Percentiles rank a stretch among this genome's conserved stretches.
These are phyloP conservation scores for Ceratobasidium theobromae DNA, from an alignment of 1,284 basidiomycete genomes.

Conservation along the genomic window DNA sequence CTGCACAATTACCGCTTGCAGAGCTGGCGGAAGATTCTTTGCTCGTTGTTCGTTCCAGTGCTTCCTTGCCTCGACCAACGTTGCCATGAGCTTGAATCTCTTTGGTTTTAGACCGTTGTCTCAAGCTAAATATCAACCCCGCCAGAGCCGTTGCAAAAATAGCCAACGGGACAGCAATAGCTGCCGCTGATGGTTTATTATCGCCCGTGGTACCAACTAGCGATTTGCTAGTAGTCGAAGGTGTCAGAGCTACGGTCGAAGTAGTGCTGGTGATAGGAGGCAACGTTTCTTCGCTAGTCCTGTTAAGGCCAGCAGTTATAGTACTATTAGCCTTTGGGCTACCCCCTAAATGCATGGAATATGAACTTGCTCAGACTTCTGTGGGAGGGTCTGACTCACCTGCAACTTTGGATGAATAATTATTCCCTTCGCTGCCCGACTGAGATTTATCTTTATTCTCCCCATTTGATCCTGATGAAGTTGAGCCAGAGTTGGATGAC, in stretches of 20 bases:
- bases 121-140: slow-evolving; percentile 21
- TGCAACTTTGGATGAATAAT: too few species aligned
- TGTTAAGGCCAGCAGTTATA: neutral
- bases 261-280: neutral
- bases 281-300: neutral
- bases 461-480: too few species aligned
- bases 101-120: slow-evolving; percentile 21
- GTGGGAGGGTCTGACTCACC: neutral
- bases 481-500: too few species aligned
- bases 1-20: neutral
- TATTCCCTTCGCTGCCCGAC: too few species aligned
- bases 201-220: neutral
- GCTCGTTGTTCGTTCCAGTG: neutral
- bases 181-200: slow-evolving; percentile 24
- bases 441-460: too few species aligned
- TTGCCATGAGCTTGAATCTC: neutral
- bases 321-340: neutral
- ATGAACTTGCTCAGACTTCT: too few species aligned
- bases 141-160: slow-evolving; percentile 17
- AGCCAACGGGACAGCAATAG: slow-evolving; percentile 14
- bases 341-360: neutral
- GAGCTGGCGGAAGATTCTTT: neutral
- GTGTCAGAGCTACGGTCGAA: neutral
- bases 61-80: neutral
- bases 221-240: slow-evolving; percentile 10